These are phyloP conservation scores for Chalaropsis ovoidea DNA, from an alignment of 2,329 filamentous ascomycete species.

Conservation along the genomic window DNA sequence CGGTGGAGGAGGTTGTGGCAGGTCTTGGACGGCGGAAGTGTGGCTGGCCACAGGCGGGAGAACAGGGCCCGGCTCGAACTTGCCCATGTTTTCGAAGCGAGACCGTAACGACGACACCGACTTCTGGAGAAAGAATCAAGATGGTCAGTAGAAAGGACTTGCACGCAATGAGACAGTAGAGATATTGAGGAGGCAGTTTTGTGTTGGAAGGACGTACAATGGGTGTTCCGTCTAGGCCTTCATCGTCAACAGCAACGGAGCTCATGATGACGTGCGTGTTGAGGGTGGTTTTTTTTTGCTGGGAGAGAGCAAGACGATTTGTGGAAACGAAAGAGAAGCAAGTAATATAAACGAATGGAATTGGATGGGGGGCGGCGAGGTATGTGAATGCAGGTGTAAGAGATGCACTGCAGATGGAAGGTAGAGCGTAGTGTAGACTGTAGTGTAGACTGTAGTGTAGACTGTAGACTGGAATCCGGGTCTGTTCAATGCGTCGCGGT, in stretches of 20 bases:
- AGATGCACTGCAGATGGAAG: slow-evolving; percentile 18
- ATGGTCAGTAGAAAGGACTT: slow-evolving; percentile 35
- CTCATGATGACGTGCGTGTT: slow-evolving; percentile 22
- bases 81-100: slow-evolving; percentile 69
- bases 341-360: slow-evolving; percentile 9
- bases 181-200: background rate
- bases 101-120: slow-evolving; percentile 73
- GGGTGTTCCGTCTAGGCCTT: slow-evolving; percentile 66
- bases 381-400: slow-evolving; percentile 19
- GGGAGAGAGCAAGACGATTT: background rate
- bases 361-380: slow-evolving; percentile 9
- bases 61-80: slow-evolving; percentile 33
- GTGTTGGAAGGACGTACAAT: slow-evolving; percentile 45
- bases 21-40: background rate
- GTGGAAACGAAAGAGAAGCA: background rate
- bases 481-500: background rate
- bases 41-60: slow-evolving; percentile 15
- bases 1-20: slow-evolving; percentile 26
- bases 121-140: slow-evolving; percentile 41
- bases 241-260: slow-evolving; percentile 28
- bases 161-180: background rate
- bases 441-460: background rate
- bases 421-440: slow-evolving; percentile 11
- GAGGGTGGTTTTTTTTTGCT: background rate
- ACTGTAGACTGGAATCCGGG: background rate